Conservation (phyloP, 2,329 filamentous ascomycete species). For the Aureobasidium sp. region DNA sequence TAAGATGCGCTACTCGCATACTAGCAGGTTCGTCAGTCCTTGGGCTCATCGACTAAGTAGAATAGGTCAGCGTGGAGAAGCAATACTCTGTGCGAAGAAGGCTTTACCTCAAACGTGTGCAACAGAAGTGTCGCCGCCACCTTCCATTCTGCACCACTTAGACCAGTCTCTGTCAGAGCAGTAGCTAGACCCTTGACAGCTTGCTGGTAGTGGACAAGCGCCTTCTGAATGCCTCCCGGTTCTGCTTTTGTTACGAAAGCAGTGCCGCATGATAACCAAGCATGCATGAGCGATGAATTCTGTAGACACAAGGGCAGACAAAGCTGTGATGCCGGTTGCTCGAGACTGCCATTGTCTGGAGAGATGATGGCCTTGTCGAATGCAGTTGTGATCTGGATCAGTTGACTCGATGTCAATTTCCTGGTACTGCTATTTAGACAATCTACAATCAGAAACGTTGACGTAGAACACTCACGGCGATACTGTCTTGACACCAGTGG, state of each 20-base stretch:
- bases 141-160: constrained; percentile 4
- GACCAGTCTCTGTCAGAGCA: constrained; percentile 2
- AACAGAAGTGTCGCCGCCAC: not conserved
- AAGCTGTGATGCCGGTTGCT: not conserved
- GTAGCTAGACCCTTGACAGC: constrained; percentile 1
- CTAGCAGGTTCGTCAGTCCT: constrained; percentile 4
- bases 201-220: constrained; percentile 1
- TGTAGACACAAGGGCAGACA: constrained; percentile 5
- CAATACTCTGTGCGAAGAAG: not conserved
- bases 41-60: not conserved
- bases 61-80: not conserved
- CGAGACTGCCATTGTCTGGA: not conserved
- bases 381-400: constrained; percentile 8
- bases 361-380: constrained; percentile 12
- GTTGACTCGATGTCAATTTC: constrained; percentile 2
- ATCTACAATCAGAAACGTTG: not conserved
- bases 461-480: not conserved
- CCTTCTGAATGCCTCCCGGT: not conserved
- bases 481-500: not conserved
- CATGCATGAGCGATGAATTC: constrained; percentile 10
- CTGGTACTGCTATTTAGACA: not conserved
- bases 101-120: constrained; percentile 4
- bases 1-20: constrained; percentile 5
- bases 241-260: not conserved
- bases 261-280: constrained; percentile 10